Conservation (phyloP, 768 basidiomycete species). For the Hygrophorus pudorinus region DNA sequence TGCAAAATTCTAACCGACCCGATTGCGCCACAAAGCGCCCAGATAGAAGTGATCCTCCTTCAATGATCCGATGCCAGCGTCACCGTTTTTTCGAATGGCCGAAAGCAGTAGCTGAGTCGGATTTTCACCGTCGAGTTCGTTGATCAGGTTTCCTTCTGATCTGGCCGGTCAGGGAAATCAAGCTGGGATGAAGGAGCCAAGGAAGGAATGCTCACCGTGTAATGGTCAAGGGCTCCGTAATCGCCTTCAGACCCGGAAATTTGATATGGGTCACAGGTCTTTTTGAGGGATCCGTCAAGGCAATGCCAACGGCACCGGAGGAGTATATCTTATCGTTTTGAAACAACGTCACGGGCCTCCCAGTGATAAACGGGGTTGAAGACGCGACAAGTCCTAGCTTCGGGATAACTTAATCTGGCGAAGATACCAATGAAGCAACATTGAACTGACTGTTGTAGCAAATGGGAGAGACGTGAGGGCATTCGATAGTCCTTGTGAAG, state of each 20-base stretch:
- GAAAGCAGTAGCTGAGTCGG: slow-evolving; percentile 51
- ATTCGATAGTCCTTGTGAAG: slow-evolving; percentile 45
- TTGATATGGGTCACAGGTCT: slow-evolving; percentile 13
- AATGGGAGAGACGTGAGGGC: slow-evolving; percentile 32
- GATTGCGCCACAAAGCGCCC: slow-evolving; percentile 26
- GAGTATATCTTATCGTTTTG: slow-evolving; percentile 43
- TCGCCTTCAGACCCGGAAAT: slow-evolving; percentile 30
- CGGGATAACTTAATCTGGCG: background rate
- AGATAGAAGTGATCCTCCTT: slow-evolving; percentile 54
- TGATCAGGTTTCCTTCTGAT: slow-evolving; percentile 65
- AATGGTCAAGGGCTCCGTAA: slow-evolving; percentile 41
- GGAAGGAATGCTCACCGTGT: slow-evolving; percentile 33
- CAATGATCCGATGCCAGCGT: slow-evolving; percentile 17
- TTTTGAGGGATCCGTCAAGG: slow-evolving; percentile 19
- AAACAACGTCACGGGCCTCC: slow-evolving; percentile 62
- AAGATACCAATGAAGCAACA: background rate
- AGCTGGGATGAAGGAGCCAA: background rate
- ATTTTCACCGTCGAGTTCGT: slow-evolving; percentile 43
- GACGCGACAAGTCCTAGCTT: slow-evolving; percentile 48
- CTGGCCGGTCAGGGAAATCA: slow-evolving; percentile 21
- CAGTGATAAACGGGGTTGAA: slow-evolving; percentile 74
- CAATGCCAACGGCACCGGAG: slow-evolving; percentile 64
- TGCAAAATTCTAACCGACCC: slow-evolving; percentile 14
- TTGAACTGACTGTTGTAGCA: slow-evolving; percentile 37
- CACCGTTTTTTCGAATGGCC: slow-evolving; percentile 31